phyloP scores from a whole-genome alignment of 441 rosid genomes.

The Erysimum cheiri region DNA sequence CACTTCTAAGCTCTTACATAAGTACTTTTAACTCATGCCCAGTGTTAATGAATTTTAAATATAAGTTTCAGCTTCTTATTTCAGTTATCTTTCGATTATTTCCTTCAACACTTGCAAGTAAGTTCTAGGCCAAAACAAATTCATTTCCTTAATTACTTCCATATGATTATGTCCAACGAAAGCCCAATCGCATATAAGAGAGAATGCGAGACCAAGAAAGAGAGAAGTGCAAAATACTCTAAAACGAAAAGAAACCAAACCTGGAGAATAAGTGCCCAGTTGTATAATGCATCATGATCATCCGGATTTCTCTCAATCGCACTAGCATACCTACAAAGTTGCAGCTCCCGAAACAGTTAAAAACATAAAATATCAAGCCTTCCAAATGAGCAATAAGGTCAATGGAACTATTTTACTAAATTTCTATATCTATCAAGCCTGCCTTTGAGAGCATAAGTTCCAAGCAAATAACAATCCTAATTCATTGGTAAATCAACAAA shows the following conservation, averaged over 20 bases:
- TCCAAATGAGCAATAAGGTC: slow-evolving; percentile 14
- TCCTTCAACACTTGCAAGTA: slow-evolving; percentile 16
- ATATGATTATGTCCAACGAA: slow-evolving; percentile 14
- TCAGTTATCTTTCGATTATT: background rate
- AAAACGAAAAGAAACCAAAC: slow-evolving; percentile 44
- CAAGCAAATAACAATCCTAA: slow-evolving; percentile 12
- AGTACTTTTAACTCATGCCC: background rate
- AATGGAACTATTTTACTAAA: slow-evolving; percentile 10
- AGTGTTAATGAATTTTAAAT: background rate
- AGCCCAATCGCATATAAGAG: slow-evolving; percentile 11
- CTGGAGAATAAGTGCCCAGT: slow-evolving; percentile 99
- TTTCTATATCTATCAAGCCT: slow-evolving; percentile 14
- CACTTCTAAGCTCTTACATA: background rate
- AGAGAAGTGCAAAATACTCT: background rate
- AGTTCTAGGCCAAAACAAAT: slow-evolving; percentile 12
- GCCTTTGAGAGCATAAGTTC: background rate
- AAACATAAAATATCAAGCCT: slow-evolving; percentile 26
- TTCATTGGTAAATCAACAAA: slow-evolving; percentile 3
- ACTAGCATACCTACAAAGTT: slow-evolving; percentile 79
- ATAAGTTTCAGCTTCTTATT: background rate
- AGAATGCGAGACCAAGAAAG: background rate
- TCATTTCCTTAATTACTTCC: slow-evolving; percentile 8
- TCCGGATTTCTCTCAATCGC: slow-evolving; percentile 92
- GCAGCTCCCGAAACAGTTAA: slow-evolving; percentile 16
- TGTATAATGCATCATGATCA: slow-evolving; percentile 94